phyloP scores from a whole-genome alignment of 805 yeast genomes.

The Cyberlindnera maritima region DNA sequence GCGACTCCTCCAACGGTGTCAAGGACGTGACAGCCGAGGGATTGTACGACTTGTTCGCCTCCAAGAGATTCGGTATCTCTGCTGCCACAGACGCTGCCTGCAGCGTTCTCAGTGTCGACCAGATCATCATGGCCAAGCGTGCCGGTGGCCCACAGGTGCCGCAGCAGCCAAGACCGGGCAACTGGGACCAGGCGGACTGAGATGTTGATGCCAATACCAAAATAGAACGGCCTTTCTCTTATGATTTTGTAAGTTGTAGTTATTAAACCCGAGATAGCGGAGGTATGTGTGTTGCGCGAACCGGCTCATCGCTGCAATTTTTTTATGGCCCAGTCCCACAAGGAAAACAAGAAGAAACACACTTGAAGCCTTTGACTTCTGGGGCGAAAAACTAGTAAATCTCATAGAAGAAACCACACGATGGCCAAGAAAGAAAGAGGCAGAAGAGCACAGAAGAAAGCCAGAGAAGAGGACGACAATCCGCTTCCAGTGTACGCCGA shows the following conservation, averaged over 20 bases:
- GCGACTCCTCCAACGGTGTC: constrained; percentile 62
- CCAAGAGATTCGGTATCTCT: constrained; percentile 83
- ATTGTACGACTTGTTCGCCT: constrained; percentile 74
- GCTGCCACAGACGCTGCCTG: constrained; percentile 95
- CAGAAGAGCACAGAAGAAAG: constrained; percentile 36
- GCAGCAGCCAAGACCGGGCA: constrained; percentile 80
- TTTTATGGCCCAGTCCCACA: neutral
- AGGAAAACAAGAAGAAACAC: neutral
- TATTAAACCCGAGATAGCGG: neutral
- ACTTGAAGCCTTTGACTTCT: no score
- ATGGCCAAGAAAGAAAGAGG: constrained; percentile 38
- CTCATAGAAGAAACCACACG: neutral
- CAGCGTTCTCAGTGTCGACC: constrained; percentile 90
- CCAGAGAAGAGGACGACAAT: constrained; percentile 12
- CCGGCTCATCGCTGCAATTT: constrained; percentile 3
- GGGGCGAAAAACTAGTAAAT: no score
- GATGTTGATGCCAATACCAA: neutral
- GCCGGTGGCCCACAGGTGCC: constrained; percentile 98
- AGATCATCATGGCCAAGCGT: constrained; percentile 97
- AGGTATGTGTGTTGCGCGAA: neutral
- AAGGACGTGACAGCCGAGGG: constrained; percentile 67
- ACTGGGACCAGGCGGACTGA: constrained; percentile 93
- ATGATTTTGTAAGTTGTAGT: neutral
- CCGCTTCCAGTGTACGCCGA: neutral
- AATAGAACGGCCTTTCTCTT: neutral